Conservation (phyloP, 495 filamentous ascomycete species). For the Beverwykella pulmonaria region DNA sequence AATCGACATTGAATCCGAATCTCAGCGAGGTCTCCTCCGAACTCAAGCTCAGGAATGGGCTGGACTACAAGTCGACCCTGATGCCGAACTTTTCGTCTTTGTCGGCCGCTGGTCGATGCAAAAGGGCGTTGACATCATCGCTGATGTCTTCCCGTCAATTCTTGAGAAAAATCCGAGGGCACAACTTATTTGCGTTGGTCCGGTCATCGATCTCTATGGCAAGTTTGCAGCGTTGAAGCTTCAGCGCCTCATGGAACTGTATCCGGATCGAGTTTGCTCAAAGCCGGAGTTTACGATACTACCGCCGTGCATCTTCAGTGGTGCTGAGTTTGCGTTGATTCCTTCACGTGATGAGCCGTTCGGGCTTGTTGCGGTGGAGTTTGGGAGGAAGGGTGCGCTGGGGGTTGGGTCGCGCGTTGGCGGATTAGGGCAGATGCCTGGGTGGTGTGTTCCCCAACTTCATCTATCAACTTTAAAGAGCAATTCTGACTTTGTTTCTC, state of each 20-base stretch:
- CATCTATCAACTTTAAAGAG: too few relatives aligned
- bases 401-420: conserved; percentile 69
- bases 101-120: conserved; percentile 80
- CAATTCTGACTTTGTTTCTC: too few relatives aligned
- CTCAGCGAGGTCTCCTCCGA: conserved; percentile 58
- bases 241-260: conserved; percentile 69
- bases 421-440: conserved; percentile 79
- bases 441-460: too few relatives aligned
- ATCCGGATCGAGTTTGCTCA: conserved; percentile 75
- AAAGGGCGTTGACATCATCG: conserved; percentile 77
- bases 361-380: conserved; percentile 79
- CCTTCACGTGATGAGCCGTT: conserved; percentile 81
- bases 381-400: conserved; percentile 75
- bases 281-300: conserved; percentile 77
- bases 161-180: conserved; percentile 68
- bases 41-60: conserved; percentile 79
- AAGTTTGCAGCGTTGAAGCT: conserved; percentile 77
- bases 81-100: conserved; percentile 75
- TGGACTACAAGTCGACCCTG: conserved; percentile 63
- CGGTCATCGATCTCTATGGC: conserved; percentile 77
- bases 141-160: conserved; percentile 72
- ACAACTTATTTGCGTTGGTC: conserved; percentile 72
- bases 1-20: conserved; percentile 63
- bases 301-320: conserved; percentile 75
- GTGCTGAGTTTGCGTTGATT: conserved; percentile 78